Conservation (phyloP, 2,329 filamentous ascomycete genomes). For the Cercospora brassicicola region DNA sequence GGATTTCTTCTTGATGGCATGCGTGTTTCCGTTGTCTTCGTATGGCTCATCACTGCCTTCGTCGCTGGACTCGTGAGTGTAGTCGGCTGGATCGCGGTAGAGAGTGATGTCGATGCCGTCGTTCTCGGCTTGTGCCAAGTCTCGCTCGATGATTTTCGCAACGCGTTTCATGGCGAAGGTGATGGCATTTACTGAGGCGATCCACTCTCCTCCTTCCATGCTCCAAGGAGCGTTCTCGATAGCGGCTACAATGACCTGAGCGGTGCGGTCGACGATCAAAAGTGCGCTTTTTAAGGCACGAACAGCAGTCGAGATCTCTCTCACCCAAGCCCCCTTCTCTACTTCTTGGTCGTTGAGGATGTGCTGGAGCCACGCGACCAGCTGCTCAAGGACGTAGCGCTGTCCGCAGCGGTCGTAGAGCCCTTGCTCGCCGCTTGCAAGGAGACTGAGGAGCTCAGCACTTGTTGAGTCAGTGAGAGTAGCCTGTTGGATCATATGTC, state of each 20-base stretch:
- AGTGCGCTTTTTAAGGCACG: not conserved
- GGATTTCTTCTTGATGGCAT: not conserved
- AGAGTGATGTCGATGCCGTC: conserved; percentile 1
- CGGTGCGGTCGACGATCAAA: conserved; percentile 1
- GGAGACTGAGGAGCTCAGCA: not conserved
- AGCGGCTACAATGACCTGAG: not conserved
- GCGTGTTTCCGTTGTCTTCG: not conserved
- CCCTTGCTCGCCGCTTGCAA: not conserved
- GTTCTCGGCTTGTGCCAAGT: not conserved
- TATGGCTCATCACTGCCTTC: not conserved
- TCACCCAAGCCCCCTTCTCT: conserved; percentile 6
- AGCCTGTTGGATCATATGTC: not conserved
- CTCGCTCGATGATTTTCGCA: not conserved
- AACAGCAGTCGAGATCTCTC: conserved; percentile 3
- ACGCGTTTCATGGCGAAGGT: not conserved
- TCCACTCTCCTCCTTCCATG: not conserved
- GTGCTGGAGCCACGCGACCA: not conserved
- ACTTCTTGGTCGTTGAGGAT: conserved; percentile 1
- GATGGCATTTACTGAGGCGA: conserved; percentile 3
- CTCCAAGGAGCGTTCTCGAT: conserved; percentile 11
- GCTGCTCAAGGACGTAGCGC: conserved; percentile 11
- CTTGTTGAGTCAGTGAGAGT: not conserved
- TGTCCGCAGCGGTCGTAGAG: conserved; percentile 1
- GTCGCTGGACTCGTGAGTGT: not conserved
- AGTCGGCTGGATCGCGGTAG: not conserved